Conservation (phyloP, 441 rosid species). For the Arabidopsis lyrata region DNA sequence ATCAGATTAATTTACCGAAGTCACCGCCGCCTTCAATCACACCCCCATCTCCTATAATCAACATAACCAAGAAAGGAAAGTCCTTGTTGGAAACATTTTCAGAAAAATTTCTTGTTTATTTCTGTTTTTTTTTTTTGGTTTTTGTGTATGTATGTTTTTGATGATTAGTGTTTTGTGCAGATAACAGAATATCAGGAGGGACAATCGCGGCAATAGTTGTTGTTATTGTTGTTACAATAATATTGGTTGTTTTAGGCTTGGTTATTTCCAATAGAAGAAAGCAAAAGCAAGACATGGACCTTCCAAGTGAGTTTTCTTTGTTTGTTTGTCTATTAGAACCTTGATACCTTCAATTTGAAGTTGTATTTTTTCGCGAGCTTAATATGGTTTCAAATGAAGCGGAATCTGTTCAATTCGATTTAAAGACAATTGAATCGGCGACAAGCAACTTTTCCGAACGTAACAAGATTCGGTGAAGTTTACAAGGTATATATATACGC, state of each 20-base stretch:
- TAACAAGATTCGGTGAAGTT: slow-evolving; percentile 56
- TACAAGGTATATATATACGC: slow-evolving; percentile 47
- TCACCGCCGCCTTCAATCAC: not conserved
- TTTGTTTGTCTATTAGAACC: not conserved
- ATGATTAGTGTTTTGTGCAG: slow-evolving; percentile 26
- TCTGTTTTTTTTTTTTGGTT: not conserved
- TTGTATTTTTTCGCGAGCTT: not conserved
- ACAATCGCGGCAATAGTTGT: not conserved
- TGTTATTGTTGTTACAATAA: not conserved
- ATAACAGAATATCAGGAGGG: slow-evolving; percentile 21
- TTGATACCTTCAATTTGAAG: not conserved
- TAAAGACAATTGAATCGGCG: slow-evolving; percentile 40
- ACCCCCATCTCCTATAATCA: slow-evolving; percentile 3
- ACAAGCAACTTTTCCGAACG: slow-evolving; percentile 43
- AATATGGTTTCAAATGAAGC: not conserved
- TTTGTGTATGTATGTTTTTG: not conserved
- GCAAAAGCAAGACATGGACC: not conserved
- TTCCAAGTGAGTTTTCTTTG: slow-evolving; percentile 20
- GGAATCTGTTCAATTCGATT: slow-evolving; percentile 43
- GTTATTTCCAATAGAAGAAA: slow-evolving; percentile 6
- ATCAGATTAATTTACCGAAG: slow-evolving; percentile 5
- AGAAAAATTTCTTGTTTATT: not conserved
- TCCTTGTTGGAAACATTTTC: not conserved
- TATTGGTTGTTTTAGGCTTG: slow-evolving; percentile 8
- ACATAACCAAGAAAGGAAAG: slow-evolving; percentile 25